phyloP scores from a whole-genome alignment of 495 filamentous ascomycete species.

The Polyplosphaeria fusca region DNA sequence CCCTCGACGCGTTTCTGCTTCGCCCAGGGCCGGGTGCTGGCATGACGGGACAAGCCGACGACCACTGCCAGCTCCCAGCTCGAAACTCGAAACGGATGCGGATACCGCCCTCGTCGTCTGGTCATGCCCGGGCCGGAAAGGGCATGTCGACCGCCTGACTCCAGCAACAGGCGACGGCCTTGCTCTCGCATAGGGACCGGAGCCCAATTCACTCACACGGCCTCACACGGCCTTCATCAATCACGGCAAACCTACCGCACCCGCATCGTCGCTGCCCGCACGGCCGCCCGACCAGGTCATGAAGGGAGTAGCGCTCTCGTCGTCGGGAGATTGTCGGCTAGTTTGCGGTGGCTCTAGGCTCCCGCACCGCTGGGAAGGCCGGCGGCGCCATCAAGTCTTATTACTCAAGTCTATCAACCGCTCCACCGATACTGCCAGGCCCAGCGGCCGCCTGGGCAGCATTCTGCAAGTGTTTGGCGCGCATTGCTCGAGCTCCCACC shows the following conservation, averaged over 20 bases:
- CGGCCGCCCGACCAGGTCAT: background rate
- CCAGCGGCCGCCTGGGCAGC: background rate
- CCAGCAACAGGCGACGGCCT: background rate
- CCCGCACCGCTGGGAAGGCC: background rate
- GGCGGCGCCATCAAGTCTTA: slow-evolving; percentile 5
- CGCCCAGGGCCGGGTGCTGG: too few relatives aligned
- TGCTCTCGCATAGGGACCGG: too few relatives aligned
- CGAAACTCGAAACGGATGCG: background rate
- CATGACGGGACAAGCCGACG: too few relatives aligned
- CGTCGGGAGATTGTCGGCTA: slow-evolving; percentile 24
- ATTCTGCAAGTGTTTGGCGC: slow-evolving; percentile 1
- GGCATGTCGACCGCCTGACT: background rate
- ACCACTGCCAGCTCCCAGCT: too few relatives aligned
- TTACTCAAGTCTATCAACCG: slow-evolving; percentile 4
- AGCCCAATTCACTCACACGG: too few relatives aligned
- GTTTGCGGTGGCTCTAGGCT: background rate
- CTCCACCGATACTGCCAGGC: background rate
- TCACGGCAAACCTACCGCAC: slow-evolving; percentile 3
- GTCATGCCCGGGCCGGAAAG: background rate
- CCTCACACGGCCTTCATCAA: background rate
- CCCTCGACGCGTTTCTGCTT: too few relatives aligned
- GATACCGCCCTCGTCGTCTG: background rate
- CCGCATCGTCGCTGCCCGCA: slow-evolving; percentile 1
- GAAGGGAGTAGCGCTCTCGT: background rate
- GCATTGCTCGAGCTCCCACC: background rate